Base-by-base conservation (phyloP, 805 yeast species). In the Candida nonsorbophila region DNA sequence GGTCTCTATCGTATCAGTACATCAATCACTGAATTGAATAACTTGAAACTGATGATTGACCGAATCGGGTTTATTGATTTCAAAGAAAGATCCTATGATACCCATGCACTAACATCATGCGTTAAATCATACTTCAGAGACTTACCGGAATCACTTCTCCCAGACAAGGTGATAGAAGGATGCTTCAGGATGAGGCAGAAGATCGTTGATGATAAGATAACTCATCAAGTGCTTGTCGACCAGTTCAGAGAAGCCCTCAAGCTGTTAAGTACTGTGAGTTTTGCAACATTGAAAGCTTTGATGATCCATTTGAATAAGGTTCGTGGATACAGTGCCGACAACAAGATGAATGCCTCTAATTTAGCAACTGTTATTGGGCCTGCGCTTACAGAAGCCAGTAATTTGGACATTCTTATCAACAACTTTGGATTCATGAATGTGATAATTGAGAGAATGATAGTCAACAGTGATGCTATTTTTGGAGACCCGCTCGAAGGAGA, bases 311-410 rank as follows among this genome's bases (percentile, higher is more conserved):
- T 88, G 60, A 66, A 71, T 40, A 69, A 69, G 40, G 79, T 90
- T 14, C 78, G 82, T 31, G 70, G 69, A 34, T 77, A 76, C 46
- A 77, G 79, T 25, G 77, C 72, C 7, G 60, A 58, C 26, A 90
- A 90, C 58, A 79, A 79, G 51, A 90, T 90, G 97, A 84, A 81
- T 32, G 75, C 94, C 3, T 79, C 86, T 2, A 90, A 90, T 49
- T 59, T 90, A 46, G 94, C 96, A 4, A 90, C 94, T 32, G 96
- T 90, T 5, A 81, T 90, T 38, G 79, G 79, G 2, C 79, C 79
- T 1, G 72, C 77, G 3, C 62, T 74, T 31, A 72, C 77, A 4
- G 79, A 74, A 38, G 76, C 77, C 9, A 62, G 74, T 37, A 57
- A 49, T 23, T 67, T 75, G 25, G 73, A 69, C 12, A 51, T 63